Evolutionary conservation across 1,284 basidiomycete genomes (phyloP).

Genomic region (Ceratobasidium sp.): DNA sequence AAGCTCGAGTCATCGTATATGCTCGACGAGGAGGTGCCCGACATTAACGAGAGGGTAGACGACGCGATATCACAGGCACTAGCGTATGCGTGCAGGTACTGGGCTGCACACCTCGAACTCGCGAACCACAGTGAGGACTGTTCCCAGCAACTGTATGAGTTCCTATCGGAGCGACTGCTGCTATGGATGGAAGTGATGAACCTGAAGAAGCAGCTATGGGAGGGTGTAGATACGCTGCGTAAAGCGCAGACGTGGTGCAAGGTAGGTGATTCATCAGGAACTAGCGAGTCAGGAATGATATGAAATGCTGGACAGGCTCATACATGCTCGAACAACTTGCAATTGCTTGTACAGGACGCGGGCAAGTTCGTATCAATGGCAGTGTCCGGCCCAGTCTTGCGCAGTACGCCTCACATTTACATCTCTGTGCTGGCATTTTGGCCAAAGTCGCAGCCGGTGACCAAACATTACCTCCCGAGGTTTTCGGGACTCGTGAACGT

Average conservation of each 20-base stretch:
- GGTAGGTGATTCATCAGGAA: background rate
- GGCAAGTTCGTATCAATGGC: background rate
- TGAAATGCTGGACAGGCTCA: background rate
- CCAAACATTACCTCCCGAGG: no score
- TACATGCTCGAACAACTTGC: background rate
- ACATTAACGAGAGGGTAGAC: conserved; percentile 2
- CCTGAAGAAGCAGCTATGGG: background rate
- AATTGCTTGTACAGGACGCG: background rate
- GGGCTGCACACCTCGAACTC: conserved; percentile 3
- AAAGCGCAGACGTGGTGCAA: background rate
- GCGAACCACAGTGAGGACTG: background rate
- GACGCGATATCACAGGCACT: background rate
- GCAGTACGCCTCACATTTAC: no score
- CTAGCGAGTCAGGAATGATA: no score
- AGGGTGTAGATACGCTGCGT: conserved; percentile 1
- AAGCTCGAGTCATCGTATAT: background rate
- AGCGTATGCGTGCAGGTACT: conserved; percentile 23
- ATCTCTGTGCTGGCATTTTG: no score
- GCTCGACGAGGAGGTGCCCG: conserved; percentile 4
- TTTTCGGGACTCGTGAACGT: no score
- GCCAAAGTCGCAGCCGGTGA: no score
- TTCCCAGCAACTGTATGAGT: background rate
- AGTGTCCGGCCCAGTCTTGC: background rate
- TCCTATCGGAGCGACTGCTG: conserved; percentile 8
- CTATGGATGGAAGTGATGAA: conserved; percentile 25